Evolutionary conservation across 1,284 basidiomycete species (phyloP), one percentile per base, ranked within the genome.

Genomic region (Hypsizygus ulmarius): DNA sequence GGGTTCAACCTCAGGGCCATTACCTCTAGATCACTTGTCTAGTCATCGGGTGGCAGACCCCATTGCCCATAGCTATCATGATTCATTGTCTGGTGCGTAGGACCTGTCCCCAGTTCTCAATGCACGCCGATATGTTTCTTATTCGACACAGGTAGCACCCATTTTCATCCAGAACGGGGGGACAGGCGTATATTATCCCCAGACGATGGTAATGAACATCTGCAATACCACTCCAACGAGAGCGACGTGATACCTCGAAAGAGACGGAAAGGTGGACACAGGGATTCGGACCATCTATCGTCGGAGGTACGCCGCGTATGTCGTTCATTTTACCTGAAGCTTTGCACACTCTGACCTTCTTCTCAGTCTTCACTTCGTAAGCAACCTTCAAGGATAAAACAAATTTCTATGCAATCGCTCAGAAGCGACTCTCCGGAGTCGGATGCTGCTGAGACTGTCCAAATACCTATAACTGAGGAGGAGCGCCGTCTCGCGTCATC

Each of bases 401-500:
- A 51, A 29, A 35, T 38, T 35, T 54, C 43, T 16, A 39, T 46
- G 9, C 48, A 42, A 1, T 56, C 61, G 9, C 51, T 53, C 34
- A 32, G 35, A 35, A 45, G 36, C 43, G 49, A 48, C 25, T 37
- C 52, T 9, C 40, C 46, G 21, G 47, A 56, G 9, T 36, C 49
- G 15, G 52, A 41, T 29, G 47, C 47, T 14, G 33, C 39, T 29
- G 49, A 53, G 10, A 33, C 16, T 35, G 48, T 30, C 9, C 49
- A 50, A 6, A 40, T 44, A 18, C 44, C 43, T 29, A 15, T 34
- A 14, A 46, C 51, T n/a, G 61, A 58, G 39, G 66, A 84, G 46
- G 77, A 81, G 40, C 74, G 76, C 41, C 72, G 69, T 36, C 67
- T 79, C 12, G 67, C 68, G 5, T 87, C 87, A 15, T 87, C 88